A percentile compares a stretch with the other conserved stretches of the same genome.
phyloP scores from a whole-genome alignment of 2,329 filamentous ascomycete genomes.

The Hortaea werneckii region DNA sequence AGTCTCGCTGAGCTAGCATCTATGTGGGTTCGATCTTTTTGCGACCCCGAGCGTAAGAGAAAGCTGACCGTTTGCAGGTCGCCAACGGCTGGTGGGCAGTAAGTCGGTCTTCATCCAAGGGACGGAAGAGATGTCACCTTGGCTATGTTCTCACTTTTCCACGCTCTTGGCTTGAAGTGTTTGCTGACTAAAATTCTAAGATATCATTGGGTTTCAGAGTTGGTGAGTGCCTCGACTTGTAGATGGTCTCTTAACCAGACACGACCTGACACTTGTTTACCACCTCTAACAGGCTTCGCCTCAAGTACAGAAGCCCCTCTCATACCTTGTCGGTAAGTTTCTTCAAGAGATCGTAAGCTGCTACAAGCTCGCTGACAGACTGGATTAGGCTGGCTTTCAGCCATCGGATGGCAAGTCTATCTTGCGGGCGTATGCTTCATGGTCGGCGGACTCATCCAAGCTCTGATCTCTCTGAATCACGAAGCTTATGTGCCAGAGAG shows the following conservation, averaged over 20 bases:
- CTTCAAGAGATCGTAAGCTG: background rate
- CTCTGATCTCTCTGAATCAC: slow-evolving; percentile 5
- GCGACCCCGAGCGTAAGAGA: slow-evolving; percentile 15
- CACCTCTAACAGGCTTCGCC: background rate
- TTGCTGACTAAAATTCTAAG: too few relatives aligned
- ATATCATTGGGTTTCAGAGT: slow-evolving; percentile 3
- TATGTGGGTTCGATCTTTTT: slow-evolving; percentile 10
- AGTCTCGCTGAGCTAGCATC: too few relatives aligned
- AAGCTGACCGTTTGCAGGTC: background rate
- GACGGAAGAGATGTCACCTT: background rate
- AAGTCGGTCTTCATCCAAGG: slow-evolving; percentile 19
- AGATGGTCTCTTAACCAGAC: background rate
- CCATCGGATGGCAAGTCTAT: slow-evolving; percentile 32
- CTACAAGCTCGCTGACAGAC: background rate
- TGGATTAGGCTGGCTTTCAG: slow-evolving; percentile 17
- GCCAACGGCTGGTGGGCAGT: slow-evolving; percentile 1
- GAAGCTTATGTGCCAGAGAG: slow-evolving; percentile 1
- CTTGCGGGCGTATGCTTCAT: slow-evolving; percentile 34
- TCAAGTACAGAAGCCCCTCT: too few relatives aligned
- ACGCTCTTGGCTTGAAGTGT: too few relatives aligned
- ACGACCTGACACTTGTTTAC: background rate
- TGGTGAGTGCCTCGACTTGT: slow-evolving; percentile 25
- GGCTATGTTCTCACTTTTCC: background rate
- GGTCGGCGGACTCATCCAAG: slow-evolving; percentile 23
- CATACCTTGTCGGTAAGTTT: too few relatives aligned